Evolutionary conservation across 1,139 yeast species (phyloP), one percentile per base, ranked within the genome.

Genomic region (Zygotorulaspora mrakii): DNA sequence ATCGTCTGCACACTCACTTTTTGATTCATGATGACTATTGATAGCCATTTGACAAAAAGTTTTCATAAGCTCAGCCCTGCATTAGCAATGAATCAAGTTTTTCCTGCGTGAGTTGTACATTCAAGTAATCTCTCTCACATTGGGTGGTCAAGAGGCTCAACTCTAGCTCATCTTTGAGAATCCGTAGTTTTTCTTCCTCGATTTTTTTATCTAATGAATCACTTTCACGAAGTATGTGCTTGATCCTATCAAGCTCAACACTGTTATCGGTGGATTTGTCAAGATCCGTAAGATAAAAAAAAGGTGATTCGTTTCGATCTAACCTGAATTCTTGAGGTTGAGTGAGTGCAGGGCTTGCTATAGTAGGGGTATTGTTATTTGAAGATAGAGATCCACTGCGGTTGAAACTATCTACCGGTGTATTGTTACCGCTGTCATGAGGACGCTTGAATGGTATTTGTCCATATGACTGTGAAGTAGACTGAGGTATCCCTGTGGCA

Each of bases 41-140:
- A n/a, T n/a, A n/a, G n/a, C n/a, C n/a, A n/a, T n/a, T n/a, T n/a
- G n/a, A n/a, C n/a, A n/a, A n/a, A n/a, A n/a, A n/a, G n/a, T n/a
- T n/a, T n/a, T n/a, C n/a, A n/a, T n/a, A n/a, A n/a, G n/a, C 22
- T 20, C 22, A 43, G 4, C 38, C 37, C n/a, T 43, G 41, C 44
- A 43, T 43, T 31, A 43, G 33, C 28, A 53, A 33, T 2, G 49
- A 43, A 35, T 53, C 54, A 33, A 53, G 35, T 21, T 52, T 53
- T 33, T 53, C 57, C 35, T 53, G 57, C 7, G 57, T 50, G 13
- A 44, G 37, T 18, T 46, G 45, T 4, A 57, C 62, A 30, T 55
- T 55, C 35, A 57, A 37, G 4, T 53, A 45, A 35, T 57, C 62
- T 31, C 52, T 51, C 32, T 53, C 60, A 18, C 51, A 51, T 32